Conservation (phyloP, 2,329 filamentous ascomycete species). For the Colletotrichum sp. region DNA sequence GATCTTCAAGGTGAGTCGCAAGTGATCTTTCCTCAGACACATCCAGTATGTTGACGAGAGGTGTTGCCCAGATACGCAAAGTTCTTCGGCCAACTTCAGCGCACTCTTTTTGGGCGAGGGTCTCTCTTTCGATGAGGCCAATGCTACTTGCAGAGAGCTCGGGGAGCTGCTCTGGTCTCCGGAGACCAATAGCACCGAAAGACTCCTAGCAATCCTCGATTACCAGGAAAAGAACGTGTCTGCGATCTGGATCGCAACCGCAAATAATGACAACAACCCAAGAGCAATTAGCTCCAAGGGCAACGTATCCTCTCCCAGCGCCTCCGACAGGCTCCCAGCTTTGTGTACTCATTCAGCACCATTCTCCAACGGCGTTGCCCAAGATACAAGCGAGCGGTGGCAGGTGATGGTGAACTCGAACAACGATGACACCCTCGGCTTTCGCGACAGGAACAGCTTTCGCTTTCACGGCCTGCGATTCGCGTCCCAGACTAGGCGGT, state of each 20-base stretch:
- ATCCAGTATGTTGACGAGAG: neutral
- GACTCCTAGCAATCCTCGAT: constrained; percentile 39
- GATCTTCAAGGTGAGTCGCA: constrained; percentile 41
- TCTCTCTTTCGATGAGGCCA: constrained; percentile 31
- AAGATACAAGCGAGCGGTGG: constrained; percentile 38
- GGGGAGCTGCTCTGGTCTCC: constrained; percentile 45
- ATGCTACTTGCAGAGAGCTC: constrained; percentile 35
- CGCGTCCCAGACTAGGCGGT: constrained; percentile 40
- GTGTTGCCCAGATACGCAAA: constrained; percentile 31
- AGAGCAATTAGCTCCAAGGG: constrained; percentile 33
- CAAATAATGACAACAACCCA: constrained; percentile 19
- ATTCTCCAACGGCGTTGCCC: constrained; percentile 36
- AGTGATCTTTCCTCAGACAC: neutral
- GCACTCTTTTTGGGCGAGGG: constrained; percentile 37
- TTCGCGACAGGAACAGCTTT: constrained; percentile 52
- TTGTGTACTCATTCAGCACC: constrained; percentile 50
- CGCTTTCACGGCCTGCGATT: constrained; percentile 52
- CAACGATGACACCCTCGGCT: constrained; percentile 42
- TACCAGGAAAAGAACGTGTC: constrained; percentile 32
- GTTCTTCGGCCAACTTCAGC: constrained; percentile 34
- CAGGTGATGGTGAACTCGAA: constrained; percentile 42
- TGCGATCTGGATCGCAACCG: constrained; percentile 40
- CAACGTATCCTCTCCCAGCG: constrained; percentile 19
- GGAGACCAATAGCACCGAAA: constrained; percentile 31
- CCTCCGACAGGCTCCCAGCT: constrained; percentile 31